These are phyloP conservation scores for Amborella trichopoda DNA, from an alignment of 164 flowering plant species.

Conservation along the genomic window DNA sequence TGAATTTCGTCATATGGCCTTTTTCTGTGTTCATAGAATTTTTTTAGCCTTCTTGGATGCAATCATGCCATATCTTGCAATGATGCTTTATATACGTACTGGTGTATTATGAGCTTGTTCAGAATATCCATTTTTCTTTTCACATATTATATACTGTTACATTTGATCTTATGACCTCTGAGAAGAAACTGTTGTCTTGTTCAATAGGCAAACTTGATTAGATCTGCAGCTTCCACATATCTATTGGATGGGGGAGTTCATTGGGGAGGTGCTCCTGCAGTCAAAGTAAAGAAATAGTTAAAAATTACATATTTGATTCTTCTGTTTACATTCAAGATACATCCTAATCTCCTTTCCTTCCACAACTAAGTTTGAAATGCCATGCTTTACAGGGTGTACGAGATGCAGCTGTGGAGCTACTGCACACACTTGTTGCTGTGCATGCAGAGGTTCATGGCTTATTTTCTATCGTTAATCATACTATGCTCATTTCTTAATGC, in stretches of 20 bases:
- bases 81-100: no score
- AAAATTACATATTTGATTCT: conserved; percentile 1
- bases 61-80: no score
- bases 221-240: conserved; percentile 68
- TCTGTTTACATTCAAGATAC: not conserved
- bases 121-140: no score
- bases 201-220: conserved; percentile 69
- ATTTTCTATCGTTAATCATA: no score
- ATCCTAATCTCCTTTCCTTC: not conserved
- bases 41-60: no score
- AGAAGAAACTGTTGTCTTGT: conserved; percentile 1
- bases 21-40: no score
- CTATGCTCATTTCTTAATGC: no score
- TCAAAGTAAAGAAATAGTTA: conserved; percentile 45
- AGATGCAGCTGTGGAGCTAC: conserved; percentile 86
- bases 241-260: conserved; percentile 87
- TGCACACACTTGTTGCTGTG: conserved; percentile 86
- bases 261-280: conserved; percentile 90
- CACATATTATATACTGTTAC: no score
- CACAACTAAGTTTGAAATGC: not conserved
- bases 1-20: no score
- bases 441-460: conserved; percentile 99
- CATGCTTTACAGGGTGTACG: conserved; percentile 68
- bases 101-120: no score
- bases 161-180: no score